A percentile compares a stretch with the other conserved stretches of the same genome.
Evolutionary conservation across 2,329 filamentous ascomycete genomes (phyloP).

Genomic region (Venturiaceae sp.): DNA sequence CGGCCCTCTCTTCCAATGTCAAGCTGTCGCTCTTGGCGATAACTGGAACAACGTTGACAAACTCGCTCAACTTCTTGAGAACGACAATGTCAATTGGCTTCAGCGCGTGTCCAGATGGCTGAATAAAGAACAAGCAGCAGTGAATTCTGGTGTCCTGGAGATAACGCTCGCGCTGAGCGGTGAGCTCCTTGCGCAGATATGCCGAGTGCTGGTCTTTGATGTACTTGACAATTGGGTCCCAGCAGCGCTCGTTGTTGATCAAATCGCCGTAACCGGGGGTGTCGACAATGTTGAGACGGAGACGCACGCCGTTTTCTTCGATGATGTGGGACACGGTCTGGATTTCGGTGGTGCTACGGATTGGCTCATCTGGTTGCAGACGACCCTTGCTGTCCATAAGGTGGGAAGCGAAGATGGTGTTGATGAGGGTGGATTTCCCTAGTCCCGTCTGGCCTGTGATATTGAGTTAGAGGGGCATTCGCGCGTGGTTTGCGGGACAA

Average conservation of each 20-base stretch:
- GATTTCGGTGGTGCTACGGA: constrained; percentile 94
- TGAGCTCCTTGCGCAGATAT: constrained; percentile 98
- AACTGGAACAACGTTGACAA: constrained; percentile 97
- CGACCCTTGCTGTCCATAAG: constrained; percentile 98
- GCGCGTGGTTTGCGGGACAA: background rate
- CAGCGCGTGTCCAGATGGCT: constrained; percentile 93
- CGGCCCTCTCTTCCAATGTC: constrained; percentile 87
- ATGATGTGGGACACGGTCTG: constrained; percentile 97
- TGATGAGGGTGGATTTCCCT: constrained; percentile 98
- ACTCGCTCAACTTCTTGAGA: constrained; percentile 97
- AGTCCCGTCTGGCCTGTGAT: constrained; percentile 85
- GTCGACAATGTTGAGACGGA: constrained; percentile 97
- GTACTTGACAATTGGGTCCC: constrained; percentile 99
- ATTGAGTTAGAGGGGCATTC: constrained; percentile 20
- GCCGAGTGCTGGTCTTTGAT: constrained; percentile 99
- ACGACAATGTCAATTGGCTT: constrained; percentile 99
- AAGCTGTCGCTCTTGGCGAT: constrained; percentile 97
- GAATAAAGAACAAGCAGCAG: constrained; percentile 99
- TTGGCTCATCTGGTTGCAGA: constrained; percentile 81
- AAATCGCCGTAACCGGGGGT: constrained; percentile 97
- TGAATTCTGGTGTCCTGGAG: constrained; percentile 99
- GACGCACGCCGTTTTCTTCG: constrained; percentile 96
- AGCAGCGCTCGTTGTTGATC: constrained; percentile 99
- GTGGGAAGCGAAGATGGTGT: constrained; percentile 99
- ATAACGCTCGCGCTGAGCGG: constrained; percentile 96